These are phyloP conservation scores for Aristolochia californica DNA, from an alignment of 164 flowering plant species.

Conservation along the genomic window DNA sequence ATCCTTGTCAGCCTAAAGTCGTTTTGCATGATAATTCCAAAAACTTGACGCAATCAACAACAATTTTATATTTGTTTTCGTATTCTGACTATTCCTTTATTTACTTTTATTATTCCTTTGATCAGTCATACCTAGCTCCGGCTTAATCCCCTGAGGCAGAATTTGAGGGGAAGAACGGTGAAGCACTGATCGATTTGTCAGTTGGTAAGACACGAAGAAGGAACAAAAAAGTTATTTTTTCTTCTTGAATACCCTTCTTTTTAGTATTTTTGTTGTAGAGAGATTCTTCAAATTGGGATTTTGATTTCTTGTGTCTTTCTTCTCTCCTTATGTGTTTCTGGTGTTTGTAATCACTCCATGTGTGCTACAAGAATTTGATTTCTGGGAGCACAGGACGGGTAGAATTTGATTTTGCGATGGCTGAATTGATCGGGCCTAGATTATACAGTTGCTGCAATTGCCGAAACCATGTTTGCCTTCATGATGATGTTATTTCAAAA, in stretches of 20 bases:
- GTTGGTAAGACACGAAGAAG: background rate
- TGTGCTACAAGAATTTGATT: constrained; percentile 1
- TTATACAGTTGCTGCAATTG: constrained; percentile 67
- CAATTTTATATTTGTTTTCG: background rate
- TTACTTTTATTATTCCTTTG: background rate
- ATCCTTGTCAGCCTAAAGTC: constrained; percentile 1
- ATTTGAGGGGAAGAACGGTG: background rate
- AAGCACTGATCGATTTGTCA: background rate
- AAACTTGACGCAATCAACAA: no score
- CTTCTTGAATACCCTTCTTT: background rate
- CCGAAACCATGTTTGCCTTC: constrained; percentile 59
- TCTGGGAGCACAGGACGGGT: constrained; percentile 1
- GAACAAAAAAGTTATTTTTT: background rate
- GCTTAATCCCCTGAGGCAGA: background rate
- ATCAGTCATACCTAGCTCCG: background rate
- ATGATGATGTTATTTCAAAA: constrained; percentile 66
- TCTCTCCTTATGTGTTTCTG: background rate
- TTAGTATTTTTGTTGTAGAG: background rate
- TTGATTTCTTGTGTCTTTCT: background rate
- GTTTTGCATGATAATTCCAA: background rate
- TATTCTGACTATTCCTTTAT: constrained; percentile 1
- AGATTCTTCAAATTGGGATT: background rate
- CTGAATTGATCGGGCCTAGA: constrained; percentile 48
- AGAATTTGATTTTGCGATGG: constrained; percentile 25
- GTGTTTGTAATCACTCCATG: background rate